These are phyloP conservation scores for Colletotrichum phormii DNA, from an alignment of 2,329 filamentous ascomycete species.

Conservation along the genomic window DNA sequence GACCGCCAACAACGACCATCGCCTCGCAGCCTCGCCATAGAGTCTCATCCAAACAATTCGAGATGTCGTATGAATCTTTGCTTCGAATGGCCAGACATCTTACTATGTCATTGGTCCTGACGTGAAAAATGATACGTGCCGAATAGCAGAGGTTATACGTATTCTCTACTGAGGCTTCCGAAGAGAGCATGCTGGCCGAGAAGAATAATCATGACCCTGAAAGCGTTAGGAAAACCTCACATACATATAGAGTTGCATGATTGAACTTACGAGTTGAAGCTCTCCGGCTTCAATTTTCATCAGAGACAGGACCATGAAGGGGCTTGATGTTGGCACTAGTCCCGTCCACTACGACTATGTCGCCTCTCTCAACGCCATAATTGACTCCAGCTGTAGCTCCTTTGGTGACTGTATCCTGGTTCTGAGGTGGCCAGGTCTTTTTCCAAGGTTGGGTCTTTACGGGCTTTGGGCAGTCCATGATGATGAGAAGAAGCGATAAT, in stretches of 20 bases:
- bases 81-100: too few species aligned
- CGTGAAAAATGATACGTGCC: too few species aligned
- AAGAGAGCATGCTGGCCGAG: too few species aligned
- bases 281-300: not conserved
- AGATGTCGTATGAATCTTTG: too few species aligned
- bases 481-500: not conserved
- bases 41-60: too few species aligned
- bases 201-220: not conserved
- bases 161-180: too few species aligned
- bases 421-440: constrained; percentile 12
- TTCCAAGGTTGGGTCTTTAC: constrained; percentile 16
- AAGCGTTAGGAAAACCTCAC: not conserved
- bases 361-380: constrained; percentile 9
- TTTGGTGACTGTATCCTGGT: not conserved
- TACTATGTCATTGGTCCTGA: too few species aligned
- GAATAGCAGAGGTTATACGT: too few species aligned
- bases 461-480: not conserved
- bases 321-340: constrained; percentile 4
- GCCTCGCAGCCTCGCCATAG: too few species aligned
- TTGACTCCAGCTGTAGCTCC: not conserved
- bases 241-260: not conserved
- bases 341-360: constrained; percentile 16
- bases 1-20: too few species aligned
- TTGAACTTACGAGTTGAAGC: not conserved
- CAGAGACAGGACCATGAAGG: not conserved